Evolutionary conservation across 768 basidiomycete genomes (phyloP).

Genomic region (Lactarius quietus): DNA sequence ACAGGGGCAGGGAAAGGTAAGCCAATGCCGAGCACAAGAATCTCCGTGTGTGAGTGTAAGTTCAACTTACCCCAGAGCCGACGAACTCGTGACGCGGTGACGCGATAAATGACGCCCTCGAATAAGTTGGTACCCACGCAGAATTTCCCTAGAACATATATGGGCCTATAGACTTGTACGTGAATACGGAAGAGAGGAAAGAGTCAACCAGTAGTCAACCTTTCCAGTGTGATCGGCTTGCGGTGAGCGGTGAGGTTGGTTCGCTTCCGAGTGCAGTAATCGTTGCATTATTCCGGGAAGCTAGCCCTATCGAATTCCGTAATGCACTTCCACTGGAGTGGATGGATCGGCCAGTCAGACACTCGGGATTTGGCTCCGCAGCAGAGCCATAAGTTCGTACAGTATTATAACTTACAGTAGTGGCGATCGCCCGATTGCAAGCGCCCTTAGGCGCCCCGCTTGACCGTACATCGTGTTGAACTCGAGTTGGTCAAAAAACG

Average conservation of each 20-base stretch:
- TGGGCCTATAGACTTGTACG: background rate
- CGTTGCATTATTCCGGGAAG: background rate
- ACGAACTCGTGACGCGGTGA: background rate
- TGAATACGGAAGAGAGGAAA: constrained; percentile 11
- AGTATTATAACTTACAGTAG: too few relatives aligned
- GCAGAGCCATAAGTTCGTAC: background rate
- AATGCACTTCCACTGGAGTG: too few relatives aligned
- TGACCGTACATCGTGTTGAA: background rate
- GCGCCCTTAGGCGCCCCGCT: background rate
- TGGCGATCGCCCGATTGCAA: background rate
- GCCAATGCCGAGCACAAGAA: background rate
- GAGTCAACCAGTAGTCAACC: too few relatives aligned
- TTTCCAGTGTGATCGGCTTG: constrained; percentile 19
- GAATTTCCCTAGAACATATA: too few relatives aligned
- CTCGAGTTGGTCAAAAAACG: background rate
- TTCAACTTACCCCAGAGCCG: background rate
- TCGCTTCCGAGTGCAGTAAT: background rate
- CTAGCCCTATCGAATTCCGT: background rate
- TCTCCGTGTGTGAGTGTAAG: background rate
- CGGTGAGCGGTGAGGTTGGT: background rate
- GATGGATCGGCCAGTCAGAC: background rate
- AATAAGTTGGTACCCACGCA: constrained; percentile 4
- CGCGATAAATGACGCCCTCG: constrained; percentile 8
- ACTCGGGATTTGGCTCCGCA: background rate
- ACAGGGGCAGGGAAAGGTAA: constrained; percentile 7